Conservation (phyloP, 768 basidiomycete genomes). For the Podaxis mareebaensis region DNA sequence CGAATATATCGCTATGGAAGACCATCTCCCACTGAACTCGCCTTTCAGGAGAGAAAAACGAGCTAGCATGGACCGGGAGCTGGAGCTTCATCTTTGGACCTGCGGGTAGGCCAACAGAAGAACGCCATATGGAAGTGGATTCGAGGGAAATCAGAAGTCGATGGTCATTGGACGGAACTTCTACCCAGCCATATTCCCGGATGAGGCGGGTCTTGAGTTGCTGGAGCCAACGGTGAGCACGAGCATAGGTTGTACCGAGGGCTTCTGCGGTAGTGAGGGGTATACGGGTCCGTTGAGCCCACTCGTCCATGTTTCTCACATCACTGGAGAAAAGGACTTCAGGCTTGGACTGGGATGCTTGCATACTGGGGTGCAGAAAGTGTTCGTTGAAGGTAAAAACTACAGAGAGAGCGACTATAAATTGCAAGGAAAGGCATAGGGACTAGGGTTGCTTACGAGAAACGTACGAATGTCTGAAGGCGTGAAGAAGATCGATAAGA, state of each 20-base stretch:
- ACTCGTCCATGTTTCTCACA: slow-evolving; percentile 80
- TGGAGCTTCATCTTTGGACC: slow-evolving; percentile 73
- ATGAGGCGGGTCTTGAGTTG: slow-evolving; percentile 63
- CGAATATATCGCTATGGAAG: slow-evolving; percentile 78
- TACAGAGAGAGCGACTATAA: slow-evolving; percentile 15
- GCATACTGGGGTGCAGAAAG: slow-evolving; percentile 27
- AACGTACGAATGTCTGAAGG: slow-evolving; percentile 5
- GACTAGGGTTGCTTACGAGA: slow-evolving; percentile 17
- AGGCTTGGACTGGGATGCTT: slow-evolving; percentile 32
- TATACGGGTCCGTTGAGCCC: slow-evolving; percentile 78
- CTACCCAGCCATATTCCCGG: slow-evolving; percentile 70
- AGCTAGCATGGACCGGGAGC: slow-evolving; percentile 76
- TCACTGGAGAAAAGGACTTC: slow-evolving; percentile 80
- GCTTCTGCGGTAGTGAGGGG: slow-evolving; percentile 84
- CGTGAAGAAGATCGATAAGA: slow-evolving; percentile 25
- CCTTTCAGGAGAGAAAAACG: slow-evolving; percentile 84
- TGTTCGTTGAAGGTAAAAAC: slow-evolving; percentile 7
- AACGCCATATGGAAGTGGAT: slow-evolving; percentile 76
- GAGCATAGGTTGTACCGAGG: slow-evolving; percentile 76
- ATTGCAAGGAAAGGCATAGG: slow-evolving; percentile 11
- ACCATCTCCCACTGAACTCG: slow-evolving; percentile 91
- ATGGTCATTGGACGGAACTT: slow-evolving; percentile 55
- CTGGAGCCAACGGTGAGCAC: slow-evolving; percentile 76
- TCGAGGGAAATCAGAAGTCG: slow-evolving; percentile 82
- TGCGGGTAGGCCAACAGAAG: slow-evolving; percentile 72